Conservation (phyloP, 176 grass and related monocot species). For the Triticum dicoccoides region DNA sequence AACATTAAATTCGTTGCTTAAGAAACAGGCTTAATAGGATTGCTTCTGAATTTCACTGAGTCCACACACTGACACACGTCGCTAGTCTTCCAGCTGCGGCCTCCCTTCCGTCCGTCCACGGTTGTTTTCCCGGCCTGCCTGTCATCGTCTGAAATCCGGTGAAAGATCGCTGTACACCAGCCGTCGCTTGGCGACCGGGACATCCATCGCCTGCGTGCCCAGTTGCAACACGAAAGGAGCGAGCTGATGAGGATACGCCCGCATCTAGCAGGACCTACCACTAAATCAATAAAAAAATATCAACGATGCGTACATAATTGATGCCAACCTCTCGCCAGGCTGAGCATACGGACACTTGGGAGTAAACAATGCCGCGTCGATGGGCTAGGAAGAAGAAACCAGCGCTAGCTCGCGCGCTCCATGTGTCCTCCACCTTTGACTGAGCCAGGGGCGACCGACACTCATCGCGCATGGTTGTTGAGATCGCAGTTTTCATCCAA, state of each 20-base stretch:
- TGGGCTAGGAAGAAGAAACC: background rate
- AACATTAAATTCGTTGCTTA: background rate
- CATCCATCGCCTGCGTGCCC: background rate
- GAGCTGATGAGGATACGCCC: background rate
- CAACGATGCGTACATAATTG: slow-evolving; percentile 20
- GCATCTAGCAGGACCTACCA: background rate
- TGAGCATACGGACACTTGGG: slow-evolving; percentile 14
- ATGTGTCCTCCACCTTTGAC: slow-evolving; percentile 25
- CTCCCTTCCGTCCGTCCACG: background rate
- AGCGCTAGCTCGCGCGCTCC: slow-evolving; percentile 11
- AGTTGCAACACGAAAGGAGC: slow-evolving; percentile 22
- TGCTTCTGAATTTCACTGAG: background rate
- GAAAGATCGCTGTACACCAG: slow-evolving; percentile 25
- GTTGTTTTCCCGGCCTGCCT: background rate
- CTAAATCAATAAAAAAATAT: background rate
- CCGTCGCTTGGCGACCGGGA: slow-evolving; percentile 14
- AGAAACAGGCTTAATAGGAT: background rate
- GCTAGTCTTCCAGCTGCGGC: background rate
- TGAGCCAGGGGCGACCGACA: slow-evolving; percentile 29
- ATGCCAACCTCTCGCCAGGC: slow-evolving; percentile 38
- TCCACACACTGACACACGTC: background rate
- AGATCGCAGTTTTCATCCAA: slow-evolving; percentile 15
- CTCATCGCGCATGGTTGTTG: slow-evolving; percentile 36
- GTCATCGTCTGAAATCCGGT: background rate
- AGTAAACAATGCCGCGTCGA: background rate